Evolutionary conservation across 129 eudicot genomes (phyloP), one percentile per base, ranked within the genome.

Genomic region (Tanacetum coccineum): DNA sequence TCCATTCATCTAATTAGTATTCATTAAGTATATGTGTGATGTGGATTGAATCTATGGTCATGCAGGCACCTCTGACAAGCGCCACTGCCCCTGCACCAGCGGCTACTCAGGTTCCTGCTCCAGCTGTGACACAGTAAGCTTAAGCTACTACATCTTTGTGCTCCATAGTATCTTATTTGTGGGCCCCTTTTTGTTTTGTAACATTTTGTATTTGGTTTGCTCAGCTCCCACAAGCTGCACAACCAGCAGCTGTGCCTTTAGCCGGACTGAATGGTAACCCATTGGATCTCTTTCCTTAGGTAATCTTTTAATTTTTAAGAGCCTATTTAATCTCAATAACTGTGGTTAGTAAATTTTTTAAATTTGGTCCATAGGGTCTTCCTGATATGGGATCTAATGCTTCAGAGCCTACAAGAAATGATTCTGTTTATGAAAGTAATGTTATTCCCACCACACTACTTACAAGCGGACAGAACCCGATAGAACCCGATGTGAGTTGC

Each of bases 41-140:
- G n/a, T n/a, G n/a, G n/a, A n/a, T n/a, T n/a, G n/a, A n/a, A 47
- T 40, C 32, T 46, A 70, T 26, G 61, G 19, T 46, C 44, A 73
- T 64, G 68, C 66, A 83, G 92, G 89, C 86, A 49, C 85, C 87
- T 28, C 93, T 81, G 50, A 28, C 87, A 62, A 89, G 85, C 70
- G 69, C 79, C 1, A 19, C 82, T 20, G 82, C 91, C 65, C 85
- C 89, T 58, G 65, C 75, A 20, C 70, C 81, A 9, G 28, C 80
- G 11, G 75, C 59, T 51, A 45, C 87, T 73, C 91, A 63, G 60
- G 83, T 71, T 71, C 83, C 81, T 21, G 65, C 76, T 32, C 60
- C 83, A 72, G 71, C 58, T 55, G 66, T 72, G 19, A 57, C 83
- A 22, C 79, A 47, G 88, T 85, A 70, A 70, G 86, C 60, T 69